A percentile compares a stretch with the other conserved stretches of the same genome.
These are phyloP conservation scores for Ligustrum vulgare DNA, from an alignment of 257 asterid species.

Conservation along the genomic window DNA sequence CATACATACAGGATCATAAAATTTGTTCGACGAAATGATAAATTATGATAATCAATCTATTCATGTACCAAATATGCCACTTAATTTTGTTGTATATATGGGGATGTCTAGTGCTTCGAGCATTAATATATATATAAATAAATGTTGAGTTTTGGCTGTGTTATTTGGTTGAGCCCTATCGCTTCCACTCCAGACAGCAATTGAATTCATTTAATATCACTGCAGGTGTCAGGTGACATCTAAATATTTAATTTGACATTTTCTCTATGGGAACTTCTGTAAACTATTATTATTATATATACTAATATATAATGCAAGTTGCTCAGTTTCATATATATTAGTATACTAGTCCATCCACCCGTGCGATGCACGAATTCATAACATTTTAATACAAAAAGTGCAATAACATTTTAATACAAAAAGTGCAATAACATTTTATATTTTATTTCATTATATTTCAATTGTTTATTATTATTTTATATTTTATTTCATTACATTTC, in stretches of 20 bases:
- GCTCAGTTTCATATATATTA: background rate
- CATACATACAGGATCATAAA: background rate
- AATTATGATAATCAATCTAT: background rate
- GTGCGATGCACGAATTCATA: too few species aligned
- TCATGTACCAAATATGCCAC: background rate
- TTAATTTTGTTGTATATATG: background rate
- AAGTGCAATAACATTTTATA: too few species aligned
- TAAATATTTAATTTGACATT: background rate
- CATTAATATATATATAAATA: background rate
- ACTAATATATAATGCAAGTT: background rate
- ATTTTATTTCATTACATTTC: too few species aligned
- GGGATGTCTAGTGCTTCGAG: background rate
- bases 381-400: too few species aligned
- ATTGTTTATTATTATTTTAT: too few species aligned
- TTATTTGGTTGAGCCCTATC: background rate
- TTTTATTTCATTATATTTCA: too few species aligned
- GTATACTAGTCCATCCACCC: too few species aligned
- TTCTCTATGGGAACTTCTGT: background rate
- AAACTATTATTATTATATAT: background rate
- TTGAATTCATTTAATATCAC: background rate
- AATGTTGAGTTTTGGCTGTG: background rate
- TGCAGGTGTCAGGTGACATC: background rate
- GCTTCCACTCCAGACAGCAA: background rate
- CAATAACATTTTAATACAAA: too few species aligned
- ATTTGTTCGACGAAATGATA: background rate